Conservation (phyloP, 2,329 filamentous ascomycete species). For the Colletotrichum noveboracense region DNA sequence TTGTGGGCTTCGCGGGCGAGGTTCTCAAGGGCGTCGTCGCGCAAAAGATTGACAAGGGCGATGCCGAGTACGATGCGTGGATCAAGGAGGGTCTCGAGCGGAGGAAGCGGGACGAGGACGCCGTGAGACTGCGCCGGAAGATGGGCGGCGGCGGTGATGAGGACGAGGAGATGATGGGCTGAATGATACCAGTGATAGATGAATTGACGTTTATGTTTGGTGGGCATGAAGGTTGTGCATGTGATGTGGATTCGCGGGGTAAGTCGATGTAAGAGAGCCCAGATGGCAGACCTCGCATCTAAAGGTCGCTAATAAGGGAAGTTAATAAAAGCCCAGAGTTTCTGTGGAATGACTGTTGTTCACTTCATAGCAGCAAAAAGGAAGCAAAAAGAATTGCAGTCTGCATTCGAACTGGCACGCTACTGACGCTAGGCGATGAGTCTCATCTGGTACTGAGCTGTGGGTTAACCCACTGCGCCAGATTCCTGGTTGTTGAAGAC, state of each 20-base stretch:
- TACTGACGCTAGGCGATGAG: too few species aligned
- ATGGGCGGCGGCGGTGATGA: slow-evolving; percentile 20
- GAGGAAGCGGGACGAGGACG: slow-evolving; percentile 40
- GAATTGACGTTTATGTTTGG: background rate
- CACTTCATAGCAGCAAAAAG: background rate
- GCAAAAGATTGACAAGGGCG: slow-evolving; percentile 70
- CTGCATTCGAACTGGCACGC: too few species aligned
- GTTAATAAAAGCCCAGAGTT: background rate
- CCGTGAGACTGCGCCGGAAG: slow-evolving; percentile 20
- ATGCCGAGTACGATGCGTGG: slow-evolving; percentile 74
- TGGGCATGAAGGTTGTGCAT: background rate
- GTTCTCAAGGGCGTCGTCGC: slow-evolving; percentile 85
- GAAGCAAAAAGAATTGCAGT: background rate
- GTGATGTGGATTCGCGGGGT: background rate
- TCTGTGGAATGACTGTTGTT: background rate
- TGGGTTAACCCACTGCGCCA: too few species aligned
- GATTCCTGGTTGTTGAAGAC: background rate
- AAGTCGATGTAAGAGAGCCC: background rate
- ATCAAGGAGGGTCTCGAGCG: slow-evolving; percentile 69
- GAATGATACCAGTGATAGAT: slow-evolving; percentile 13
- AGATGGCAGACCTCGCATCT: background rate
- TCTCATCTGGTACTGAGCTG: too few species aligned
- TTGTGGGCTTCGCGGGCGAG: slow-evolving; percentile 93
- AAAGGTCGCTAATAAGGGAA: background rate
- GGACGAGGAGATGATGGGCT: slow-evolving; percentile 21